These are phyloP conservation scores for Plectranthus barbatus DNA, from an alignment of 257 asterid genomes.

Conservation along the genomic window DNA sequence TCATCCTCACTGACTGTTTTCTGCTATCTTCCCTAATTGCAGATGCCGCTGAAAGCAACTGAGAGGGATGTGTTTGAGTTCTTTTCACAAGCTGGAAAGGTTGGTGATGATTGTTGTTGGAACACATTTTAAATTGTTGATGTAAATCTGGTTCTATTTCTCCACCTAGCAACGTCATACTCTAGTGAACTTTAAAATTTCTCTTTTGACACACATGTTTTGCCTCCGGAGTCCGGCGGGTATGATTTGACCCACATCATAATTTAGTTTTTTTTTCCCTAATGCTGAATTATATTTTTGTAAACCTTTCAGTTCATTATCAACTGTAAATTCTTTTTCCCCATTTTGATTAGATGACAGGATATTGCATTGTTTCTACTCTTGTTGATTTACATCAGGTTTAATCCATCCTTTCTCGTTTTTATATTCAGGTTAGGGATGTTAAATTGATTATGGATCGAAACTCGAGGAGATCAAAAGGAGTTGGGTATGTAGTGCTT, in stretches of 20 bases:
- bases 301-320: neutral
- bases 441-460: constrained; percentile 95
- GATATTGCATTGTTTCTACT: neutral
- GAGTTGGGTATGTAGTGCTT: constrained; percentile 79
- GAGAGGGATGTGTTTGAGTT: constrained; percentile 97
- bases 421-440: constrained; percentile 73
- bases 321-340: neutral
- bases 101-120: constrained; percentile 20
- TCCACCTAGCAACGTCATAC: neutral
- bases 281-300: neutral
- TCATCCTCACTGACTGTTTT: neutral
- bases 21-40: constrained; percentile 16
- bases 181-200: neutral
- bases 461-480: constrained; percentile 94
- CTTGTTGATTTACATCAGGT: neutral
- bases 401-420: neutral
- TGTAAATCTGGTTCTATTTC: neutral
- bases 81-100: constrained; percentile 98
- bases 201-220: neutral
- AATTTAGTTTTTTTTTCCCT: neutral
- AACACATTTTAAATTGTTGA: neutral
- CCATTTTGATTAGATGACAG: neutral
- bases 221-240: neutral
- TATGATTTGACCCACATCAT: neutral
- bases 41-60: constrained; percentile 99